These are phyloP conservation scores for Hammondia hammondi DNA, from an alignment of 169 alveolate species.

Conservation along the genomic window DNA sequence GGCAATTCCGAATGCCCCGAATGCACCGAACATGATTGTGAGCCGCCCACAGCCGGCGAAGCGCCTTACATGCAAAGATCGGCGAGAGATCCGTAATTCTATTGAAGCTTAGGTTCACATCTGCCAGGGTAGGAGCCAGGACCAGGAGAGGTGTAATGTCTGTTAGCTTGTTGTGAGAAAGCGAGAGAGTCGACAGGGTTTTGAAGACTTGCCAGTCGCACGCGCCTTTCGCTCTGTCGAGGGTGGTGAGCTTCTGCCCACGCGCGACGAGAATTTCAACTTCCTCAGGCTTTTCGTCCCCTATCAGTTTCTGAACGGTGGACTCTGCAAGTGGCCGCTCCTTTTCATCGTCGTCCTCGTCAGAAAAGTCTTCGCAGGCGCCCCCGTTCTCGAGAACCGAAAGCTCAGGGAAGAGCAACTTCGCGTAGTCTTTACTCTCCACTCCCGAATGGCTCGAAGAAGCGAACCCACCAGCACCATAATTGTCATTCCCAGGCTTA, in stretches of 20 bases:
- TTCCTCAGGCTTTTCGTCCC: neutral
- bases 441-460: too few species aligned
- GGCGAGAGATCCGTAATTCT: constrained; percentile 26
- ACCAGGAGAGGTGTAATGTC: constrained; percentile 5
- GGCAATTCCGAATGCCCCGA: neutral
- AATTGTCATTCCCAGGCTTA: too few species aligned
- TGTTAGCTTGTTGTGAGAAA: constrained; percentile 7
- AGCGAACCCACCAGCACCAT: too few species aligned
- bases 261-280: constrained; percentile 31
- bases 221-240: neutral
- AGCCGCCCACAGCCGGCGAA: constrained; percentile 3
- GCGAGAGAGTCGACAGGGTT: constrained; percentile 1
- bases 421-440: too few species aligned
- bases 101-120: constrained; percentile 21
- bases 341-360: neutral
- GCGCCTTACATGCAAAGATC: neutral
- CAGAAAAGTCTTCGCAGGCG: neutral
- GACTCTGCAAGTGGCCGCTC: neutral
- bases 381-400: neutral
- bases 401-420: neutral
- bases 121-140: constrained; percentile 25
- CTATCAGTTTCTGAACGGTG: neutral
- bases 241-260: neutral
- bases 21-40: neutral
- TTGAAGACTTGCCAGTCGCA: constrained; percentile 29